Evolutionary conservation across 2,329 filamentous ascomycete species (phyloP), one percentile per base, ranked within the genome.

Genomic region (Aspergillus piperis): DNA sequence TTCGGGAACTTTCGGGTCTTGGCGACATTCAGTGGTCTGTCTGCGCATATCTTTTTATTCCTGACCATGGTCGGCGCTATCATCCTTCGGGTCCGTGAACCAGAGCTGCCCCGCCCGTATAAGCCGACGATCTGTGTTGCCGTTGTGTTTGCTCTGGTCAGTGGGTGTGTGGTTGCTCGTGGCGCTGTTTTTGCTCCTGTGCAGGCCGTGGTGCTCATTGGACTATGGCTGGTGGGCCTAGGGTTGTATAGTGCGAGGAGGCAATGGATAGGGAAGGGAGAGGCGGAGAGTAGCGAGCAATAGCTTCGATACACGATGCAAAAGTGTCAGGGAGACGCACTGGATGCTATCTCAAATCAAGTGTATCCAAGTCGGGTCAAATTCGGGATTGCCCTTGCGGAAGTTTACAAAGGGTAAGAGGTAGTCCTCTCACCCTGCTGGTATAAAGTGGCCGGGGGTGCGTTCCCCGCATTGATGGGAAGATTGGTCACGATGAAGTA

Each of bases 21-120:
- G 17, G 38, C 64, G 13, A 64, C 64, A 1, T 64, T 65, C 51
- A 65, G 62, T n/a, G 62, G 64, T 7, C 15, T 65, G 47, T 62
- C 57, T 0, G 64, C 64, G 32, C 64, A 64, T 19, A 58, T 50
- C 6, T 64, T 64, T 48, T 65, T 65, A 23, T 58, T 64, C 13
- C 36, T 65, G 42, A 62, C 64, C 0, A 59, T 65, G 17, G 27
- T 64, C 17, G 64, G 60, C 0, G 64, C 64, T 2, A 62, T 65
- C 5, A 17, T 62, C 10, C 41, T 65, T 6, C 56, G 64, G 8
- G 47, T 62, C 7, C 60, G 60, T 2, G 64, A 65, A 32, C 64
- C 64, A 10, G 49, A 49, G 5, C 56, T 59, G 3, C 49, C 13
- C 15, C 62, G 64, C 2, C 64, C 64, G 0, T 65, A 65, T 10